Evolutionary conservation across 2,329 filamentous ascomycete species (phyloP).

Genomic region (Ceratocystis huliohia): DNA sequence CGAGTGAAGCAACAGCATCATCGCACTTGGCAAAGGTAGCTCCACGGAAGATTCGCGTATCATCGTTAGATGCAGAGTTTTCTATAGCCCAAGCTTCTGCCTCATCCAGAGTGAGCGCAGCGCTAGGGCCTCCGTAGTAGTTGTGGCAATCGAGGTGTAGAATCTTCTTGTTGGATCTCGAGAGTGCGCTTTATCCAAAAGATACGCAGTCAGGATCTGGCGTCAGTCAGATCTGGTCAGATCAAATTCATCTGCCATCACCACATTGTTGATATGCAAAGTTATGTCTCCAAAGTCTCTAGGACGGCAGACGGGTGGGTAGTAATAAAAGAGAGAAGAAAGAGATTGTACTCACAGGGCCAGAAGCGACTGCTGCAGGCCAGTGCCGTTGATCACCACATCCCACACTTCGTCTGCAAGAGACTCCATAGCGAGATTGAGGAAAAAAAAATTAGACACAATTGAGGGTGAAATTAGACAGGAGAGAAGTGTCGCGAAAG

Average conservation of each 20-base stretch:
- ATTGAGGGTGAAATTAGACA: not conserved
- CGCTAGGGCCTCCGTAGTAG: slow-evolving; percentile 79
- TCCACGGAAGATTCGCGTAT: slow-evolving; percentile 27
- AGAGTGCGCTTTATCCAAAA: slow-evolving; percentile 58
- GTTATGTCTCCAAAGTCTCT: slow-evolving; percentile 23
- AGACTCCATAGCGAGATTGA: slow-evolving; percentile 49
- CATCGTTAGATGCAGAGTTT: slow-evolving; percentile 25
- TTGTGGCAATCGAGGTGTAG: slow-evolving; percentile 78
- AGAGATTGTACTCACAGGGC: slow-evolving; percentile 49
- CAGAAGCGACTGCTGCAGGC: slow-evolving; percentile 64
- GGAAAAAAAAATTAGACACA: slow-evolving; percentile 22
- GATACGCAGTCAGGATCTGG: slow-evolving; percentile 30
- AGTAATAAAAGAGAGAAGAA: slow-evolving; percentile 13
- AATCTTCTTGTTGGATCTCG: slow-evolving; percentile 80
- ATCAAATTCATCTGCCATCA: slow-evolving; percentile 11
- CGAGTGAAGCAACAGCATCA: slow-evolving; percentile 38
- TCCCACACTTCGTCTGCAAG: slow-evolving; percentile 65
- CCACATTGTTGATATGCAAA: slow-evolving; percentile 23
- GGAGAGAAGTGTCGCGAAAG: slow-evolving; percentile 1
- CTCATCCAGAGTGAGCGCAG: slow-evolving; percentile 74
- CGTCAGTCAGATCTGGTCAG: slow-evolving; percentile 52
- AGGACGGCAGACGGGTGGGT: slow-evolving; percentile 28
- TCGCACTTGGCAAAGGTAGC: slow-evolving; percentile 29
- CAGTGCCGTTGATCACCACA: slow-evolving; percentile 66
- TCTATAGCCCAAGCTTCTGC: slow-evolving; percentile 52